Percentiles rank a stretch among this genome's conserved stretches.
These are phyloP conservation scores for Pseudogymnoascus sp. DNA, from an alignment of 2,329 filamentous ascomycete species.

Conservation along the genomic window DNA sequence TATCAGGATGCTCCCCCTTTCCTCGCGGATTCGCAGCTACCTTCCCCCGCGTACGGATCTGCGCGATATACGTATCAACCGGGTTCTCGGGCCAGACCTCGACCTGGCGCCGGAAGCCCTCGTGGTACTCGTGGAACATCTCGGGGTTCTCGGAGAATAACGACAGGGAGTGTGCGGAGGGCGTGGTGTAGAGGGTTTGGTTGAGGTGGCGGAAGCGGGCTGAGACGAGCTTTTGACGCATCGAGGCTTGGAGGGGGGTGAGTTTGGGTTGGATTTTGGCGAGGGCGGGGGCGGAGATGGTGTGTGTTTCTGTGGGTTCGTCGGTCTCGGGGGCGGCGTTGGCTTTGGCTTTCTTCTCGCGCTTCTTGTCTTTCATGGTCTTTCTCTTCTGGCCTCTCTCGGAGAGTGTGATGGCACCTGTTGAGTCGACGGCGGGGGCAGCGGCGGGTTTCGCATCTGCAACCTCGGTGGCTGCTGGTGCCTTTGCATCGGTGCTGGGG, in stretches of 20 bases:
- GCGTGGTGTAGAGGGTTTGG: conserved; percentile 89
- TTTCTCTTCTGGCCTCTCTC: conserved; percentile 25
- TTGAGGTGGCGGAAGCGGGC: conserved; percentile 97
- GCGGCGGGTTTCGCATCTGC: conserved; percentile 28
- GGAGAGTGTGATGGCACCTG: not conserved
- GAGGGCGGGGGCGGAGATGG: conserved; percentile 21
- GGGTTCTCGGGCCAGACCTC: conserved; percentile 96
- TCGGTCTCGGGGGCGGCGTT: conserved; percentile 15
- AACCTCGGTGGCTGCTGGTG: conserved; percentile 17
- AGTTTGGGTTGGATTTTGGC: conserved; percentile 43
- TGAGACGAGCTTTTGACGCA: conserved; percentile 91
- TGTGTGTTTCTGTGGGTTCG: conserved; percentile 20
- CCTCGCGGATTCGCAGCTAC: conserved; percentile 32
- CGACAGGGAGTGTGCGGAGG: conserved; percentile 73
- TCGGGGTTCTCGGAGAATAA: conserved; percentile 82
- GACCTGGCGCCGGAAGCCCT: conserved; percentile 92
- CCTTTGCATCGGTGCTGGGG: conserved; percentile 24
- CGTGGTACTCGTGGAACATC: conserved; percentile 94
- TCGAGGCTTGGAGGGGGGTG: conserved; percentile 86
- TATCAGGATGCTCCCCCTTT: conserved; percentile 14
- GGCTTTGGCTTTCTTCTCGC: conserved; percentile 26
- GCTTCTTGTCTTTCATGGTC: conserved; percentile 35
- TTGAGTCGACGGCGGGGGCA: conserved; percentile 20
- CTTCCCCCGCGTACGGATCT: conserved; percentile 63
- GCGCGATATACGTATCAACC: conserved; percentile 75